Base-by-base conservation (phyloP, 2,329 filamentous ascomycete genomes). In the Alternaria consortialis region DNA sequence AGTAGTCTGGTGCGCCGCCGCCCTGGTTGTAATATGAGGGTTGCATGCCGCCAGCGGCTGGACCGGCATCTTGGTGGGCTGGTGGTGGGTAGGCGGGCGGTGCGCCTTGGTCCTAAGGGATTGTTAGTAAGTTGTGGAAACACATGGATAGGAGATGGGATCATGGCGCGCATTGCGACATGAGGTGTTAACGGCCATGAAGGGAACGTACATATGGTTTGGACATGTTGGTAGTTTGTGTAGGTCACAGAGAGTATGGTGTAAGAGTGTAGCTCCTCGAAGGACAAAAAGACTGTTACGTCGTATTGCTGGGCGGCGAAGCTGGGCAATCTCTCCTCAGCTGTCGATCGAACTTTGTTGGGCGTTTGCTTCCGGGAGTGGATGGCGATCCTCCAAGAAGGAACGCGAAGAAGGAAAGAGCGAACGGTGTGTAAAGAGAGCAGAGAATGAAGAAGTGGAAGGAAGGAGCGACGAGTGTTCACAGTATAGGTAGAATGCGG, bases 81-180 rank as follows among this genome's bases (percentile, higher is more conserved):
- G 74, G 75, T 4, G 72, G 69, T 12, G 75, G 76, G 64, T 78
- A 79, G 34, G 71, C 58, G 7, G 77, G 76, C 12, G 76, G 76
- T 53, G 76, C 74, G 64, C 74, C 73, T 31, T 57, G 29, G 23
- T 74, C 68, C 70, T 72, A 17, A 36, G 47, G 23, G 25, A 20
- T n/a, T 32, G 55, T 67, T 56, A 69, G 56, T 27, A 53, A 7
- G 40, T 17, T 31, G 7, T 20, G 20, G 20, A 2, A 20, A 20
- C 20, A 20, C 20, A 20, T 20, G 53, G 29, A 37, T 9, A 27
- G n/a, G 52, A 36, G 36, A 32, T 46, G 32, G 40, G 34, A 23
- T 29, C 1, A 15, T 15, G 32, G 15, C 15, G 40, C 34, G 40
- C 34, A 40, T 40, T 31, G 51, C 29, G 29, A 17, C 51, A 32